These are phyloP conservation scores for Handroanthus guayacan DNA, from an alignment of 257 asterid species.

Conservation along the genomic window DNA sequence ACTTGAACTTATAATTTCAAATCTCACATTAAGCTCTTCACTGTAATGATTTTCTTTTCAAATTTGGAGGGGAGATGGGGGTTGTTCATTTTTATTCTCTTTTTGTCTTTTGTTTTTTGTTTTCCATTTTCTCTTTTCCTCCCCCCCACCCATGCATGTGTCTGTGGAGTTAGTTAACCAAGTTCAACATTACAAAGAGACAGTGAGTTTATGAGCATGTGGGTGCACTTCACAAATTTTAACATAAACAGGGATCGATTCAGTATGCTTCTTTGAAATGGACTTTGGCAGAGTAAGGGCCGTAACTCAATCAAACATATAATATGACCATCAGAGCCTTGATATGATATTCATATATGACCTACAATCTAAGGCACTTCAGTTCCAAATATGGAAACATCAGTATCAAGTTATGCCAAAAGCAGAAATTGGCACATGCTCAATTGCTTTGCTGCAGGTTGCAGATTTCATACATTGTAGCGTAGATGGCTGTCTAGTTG, in stretches of 20 bases:
- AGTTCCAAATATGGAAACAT: background rate
- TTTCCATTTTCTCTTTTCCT: no score
- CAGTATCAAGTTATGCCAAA: background rate
- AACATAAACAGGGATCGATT: background rate
- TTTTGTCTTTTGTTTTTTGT: background rate
- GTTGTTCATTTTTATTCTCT: background rate
- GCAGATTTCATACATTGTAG: background rate
- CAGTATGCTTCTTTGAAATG: background rate
- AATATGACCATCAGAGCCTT: background rate
- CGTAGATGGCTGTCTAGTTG: background rate
- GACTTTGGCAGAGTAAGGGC: background rate
- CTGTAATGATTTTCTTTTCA: no score
- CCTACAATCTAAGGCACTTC: background rate
- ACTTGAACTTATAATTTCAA: background rate
- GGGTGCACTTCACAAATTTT: background rate
- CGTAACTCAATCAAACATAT: background rate
- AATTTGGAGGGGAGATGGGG: no score
- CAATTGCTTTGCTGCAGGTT: slow-evolving; percentile 5
- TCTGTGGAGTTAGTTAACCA: no score
- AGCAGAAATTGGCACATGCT: slow-evolving; percentile 8
- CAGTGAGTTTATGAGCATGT: background rate
- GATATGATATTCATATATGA: slow-evolving; percentile 5
- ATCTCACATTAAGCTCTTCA: background rate
- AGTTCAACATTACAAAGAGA: background rate
- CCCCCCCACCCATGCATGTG: no score